Evolutionary conservation across 768 basidiomycete genomes (phyloP).

Genomic region (Tulasnella sp.): DNA sequence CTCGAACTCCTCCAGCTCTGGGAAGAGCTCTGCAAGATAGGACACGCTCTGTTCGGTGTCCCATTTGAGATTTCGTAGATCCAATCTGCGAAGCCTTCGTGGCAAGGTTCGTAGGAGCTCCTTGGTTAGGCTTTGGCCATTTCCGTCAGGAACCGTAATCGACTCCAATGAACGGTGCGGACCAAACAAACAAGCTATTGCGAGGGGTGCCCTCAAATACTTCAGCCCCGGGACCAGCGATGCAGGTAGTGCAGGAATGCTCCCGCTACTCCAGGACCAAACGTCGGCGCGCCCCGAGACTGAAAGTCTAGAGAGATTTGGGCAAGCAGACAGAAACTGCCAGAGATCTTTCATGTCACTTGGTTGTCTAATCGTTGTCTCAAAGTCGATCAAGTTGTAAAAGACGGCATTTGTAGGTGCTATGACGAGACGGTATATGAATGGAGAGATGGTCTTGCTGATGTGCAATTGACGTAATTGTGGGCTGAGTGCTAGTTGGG

Average conservation of each 20-base stretch:
- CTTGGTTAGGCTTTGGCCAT: neutral
- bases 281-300: neutral
- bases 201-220: neutral
- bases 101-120: neutral
- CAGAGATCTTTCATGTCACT: neutral
- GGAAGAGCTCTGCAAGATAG: neutral
- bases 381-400: neutral
- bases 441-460: neutral
- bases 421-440: neutral
- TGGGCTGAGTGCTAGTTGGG: neutral
- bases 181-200: neutral
- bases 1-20: neutral
- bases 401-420: neutral
- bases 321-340: neutral
- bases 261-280: neutral
- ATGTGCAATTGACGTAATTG: neutral
- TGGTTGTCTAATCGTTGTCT: neutral
- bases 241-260: neutral
- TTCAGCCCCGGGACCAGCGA: neutral
- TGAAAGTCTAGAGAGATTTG: neutral
- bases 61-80: neutral
- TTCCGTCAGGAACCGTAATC: neutral
- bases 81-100: neutral
- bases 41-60: neutral
- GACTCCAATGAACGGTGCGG: neutral